A percentile compares a stretch with the other conserved stretches of the same genome.
phyloP scores from a whole-genome alignment of 2,329 filamentous ascomycete genomes.

The Xylaria sp. region DNA sequence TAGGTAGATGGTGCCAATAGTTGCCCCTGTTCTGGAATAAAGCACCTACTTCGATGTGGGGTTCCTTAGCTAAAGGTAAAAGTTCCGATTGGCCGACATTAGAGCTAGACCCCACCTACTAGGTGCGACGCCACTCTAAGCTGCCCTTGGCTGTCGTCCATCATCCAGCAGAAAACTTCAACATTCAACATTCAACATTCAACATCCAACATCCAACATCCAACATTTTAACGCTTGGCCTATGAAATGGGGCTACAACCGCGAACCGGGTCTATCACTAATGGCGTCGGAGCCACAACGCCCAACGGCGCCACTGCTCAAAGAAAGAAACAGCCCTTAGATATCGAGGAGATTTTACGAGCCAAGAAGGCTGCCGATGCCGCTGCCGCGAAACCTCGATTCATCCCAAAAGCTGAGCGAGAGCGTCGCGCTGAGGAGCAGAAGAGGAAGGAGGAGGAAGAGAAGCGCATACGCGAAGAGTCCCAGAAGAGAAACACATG shows the following conservation, averaged over 20 bases:
- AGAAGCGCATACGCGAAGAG: constrained; percentile 46
- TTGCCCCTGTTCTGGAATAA: not conserved
- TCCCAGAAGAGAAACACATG: constrained; percentile 52
- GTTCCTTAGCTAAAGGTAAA: not conserved
- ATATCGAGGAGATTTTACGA: constrained; percentile 85
- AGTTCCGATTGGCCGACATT: constrained; percentile 21
- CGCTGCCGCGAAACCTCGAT: constrained; percentile 86
- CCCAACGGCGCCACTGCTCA: constrained; percentile 34
- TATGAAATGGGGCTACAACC: constrained; percentile 46
- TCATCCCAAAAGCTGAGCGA: constrained; percentile 78
- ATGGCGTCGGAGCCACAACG: constrained; percentile 32
- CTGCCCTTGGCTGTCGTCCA: not conserved
- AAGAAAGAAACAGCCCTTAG: constrained; percentile 66
- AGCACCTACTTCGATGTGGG: not conserved
- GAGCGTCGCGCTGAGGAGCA: constrained; percentile 78
- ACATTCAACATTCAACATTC: not conserved
- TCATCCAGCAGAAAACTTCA: not conserved
- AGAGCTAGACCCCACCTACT: constrained; percentile 8
- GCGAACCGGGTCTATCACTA: constrained; percentile 39
- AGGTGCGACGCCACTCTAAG: constrained; percentile 10
- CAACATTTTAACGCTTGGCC: constrained; percentile 15
- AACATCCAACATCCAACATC: constrained; percentile 4
- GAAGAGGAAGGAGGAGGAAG: constrained; percentile 74
- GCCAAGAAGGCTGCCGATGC: constrained; percentile 89
- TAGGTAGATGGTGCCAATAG: not conserved